Evolutionary conservation across 2,329 filamentous ascomycete species (phyloP).

Genomic region (Fusarium nurragi): DNA sequence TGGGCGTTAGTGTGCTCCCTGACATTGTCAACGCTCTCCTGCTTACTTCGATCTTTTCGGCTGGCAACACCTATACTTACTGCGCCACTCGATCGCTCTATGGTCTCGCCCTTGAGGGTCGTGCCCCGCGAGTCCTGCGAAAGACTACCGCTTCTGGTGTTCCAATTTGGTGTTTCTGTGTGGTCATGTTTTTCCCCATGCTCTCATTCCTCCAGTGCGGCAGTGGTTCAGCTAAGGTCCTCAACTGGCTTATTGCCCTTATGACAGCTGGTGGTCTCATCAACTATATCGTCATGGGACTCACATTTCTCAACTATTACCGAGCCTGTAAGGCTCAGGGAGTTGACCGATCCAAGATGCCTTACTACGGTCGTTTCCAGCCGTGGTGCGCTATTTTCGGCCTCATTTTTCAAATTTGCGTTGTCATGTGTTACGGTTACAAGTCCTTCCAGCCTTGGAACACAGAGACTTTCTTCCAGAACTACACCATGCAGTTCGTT

Average conservation of each 20-base stretch:
- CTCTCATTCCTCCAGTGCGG: slow-evolving; percentile 63
- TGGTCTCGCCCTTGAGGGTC: slow-evolving; percentile 60
- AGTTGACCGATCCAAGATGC: slow-evolving; percentile 61
- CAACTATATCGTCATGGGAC: slow-evolving; percentile 66
- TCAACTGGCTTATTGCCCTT: slow-evolving; percentile 65
- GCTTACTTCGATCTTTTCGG: slow-evolving; percentile 56
- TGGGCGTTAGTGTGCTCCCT: slow-evolving; percentile 63
- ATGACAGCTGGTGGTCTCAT: slow-evolving; percentile 68
- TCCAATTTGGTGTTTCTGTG: slow-evolving; percentile 65
- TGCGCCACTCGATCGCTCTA: slow-evolving; percentile 61
- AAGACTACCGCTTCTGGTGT: slow-evolving; percentile 69
- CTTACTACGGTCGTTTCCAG: slow-evolving; percentile 68
- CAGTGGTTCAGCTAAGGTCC: slow-evolving; percentile 58
- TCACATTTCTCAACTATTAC: slow-evolving; percentile 59
- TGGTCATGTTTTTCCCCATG: slow-evolving; percentile 64
- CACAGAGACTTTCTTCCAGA: slow-evolving; percentile 58
- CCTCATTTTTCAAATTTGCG: slow-evolving; percentile 53
- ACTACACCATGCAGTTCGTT: slow-evolving; percentile 67
- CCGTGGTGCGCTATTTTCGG: slow-evolving; percentile 65
- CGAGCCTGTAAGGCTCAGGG: slow-evolving; percentile 63
- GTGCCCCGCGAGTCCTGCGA: slow-evolving; percentile 62
- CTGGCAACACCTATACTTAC: slow-evolving; percentile 63
- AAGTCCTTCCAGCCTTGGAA: slow-evolving; percentile 60
- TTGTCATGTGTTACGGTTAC: slow-evolving; percentile 66
- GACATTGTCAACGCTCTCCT: slow-evolving; percentile 66